Base-by-base conservation (phyloP, 345 rosid genomes). In the Punica granatum region DNA sequence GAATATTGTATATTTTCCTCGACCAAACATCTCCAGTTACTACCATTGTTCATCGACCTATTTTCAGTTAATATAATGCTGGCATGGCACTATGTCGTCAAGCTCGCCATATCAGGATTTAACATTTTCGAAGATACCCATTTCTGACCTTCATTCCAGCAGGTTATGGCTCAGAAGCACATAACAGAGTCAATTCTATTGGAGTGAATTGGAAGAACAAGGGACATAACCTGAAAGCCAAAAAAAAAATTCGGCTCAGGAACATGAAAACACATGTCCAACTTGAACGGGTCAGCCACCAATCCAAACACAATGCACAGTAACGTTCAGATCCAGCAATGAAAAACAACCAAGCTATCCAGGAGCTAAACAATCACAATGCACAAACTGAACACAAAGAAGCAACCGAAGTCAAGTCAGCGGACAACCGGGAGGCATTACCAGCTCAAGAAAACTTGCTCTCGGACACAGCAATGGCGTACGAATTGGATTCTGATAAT, bases 91-190 rank as follows among this genome's bases (percentile, higher is more conserved):
- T n/a, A n/a, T n/a, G n/a, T n/a, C n/a, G n/a, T n/a, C n/a, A n/a
- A n/a, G n/a, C n/a, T n/a, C n/a, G n/a, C n/a, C n/a, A n/a, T n/a
- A n/a, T n/a, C n/a, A n/a, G n/a, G n/a, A n/a, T n/a, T n/a, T n/a
- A n/a, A n/a, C n/a, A n/a, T n/a, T n/a, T n/a, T n/a, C n/a, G n/a
- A n/a, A n/a, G 69, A 89, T 72, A 66, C 92, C 88, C 99, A 94
- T 93, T 70, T 78, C 79, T 46, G 63, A 15, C 41, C 71, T 71
- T 75, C 21, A 54, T 72, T 68, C 69, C 74, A 70, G 33, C 59
- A 39, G 59, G 15, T 37, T 62, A n/a, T 30, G 59, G 61, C 61
- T 56, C 61, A 56, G 34, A 11, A 56, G 61, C 34, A 56, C 34
- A 11, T 28, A 56, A 25, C 58, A n/a, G 10, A 18, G n/a, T 51